Base-by-base conservation (phyloP, 1,284 basidiomycete genomes). In the Wolfiporia cocos region DNA sequence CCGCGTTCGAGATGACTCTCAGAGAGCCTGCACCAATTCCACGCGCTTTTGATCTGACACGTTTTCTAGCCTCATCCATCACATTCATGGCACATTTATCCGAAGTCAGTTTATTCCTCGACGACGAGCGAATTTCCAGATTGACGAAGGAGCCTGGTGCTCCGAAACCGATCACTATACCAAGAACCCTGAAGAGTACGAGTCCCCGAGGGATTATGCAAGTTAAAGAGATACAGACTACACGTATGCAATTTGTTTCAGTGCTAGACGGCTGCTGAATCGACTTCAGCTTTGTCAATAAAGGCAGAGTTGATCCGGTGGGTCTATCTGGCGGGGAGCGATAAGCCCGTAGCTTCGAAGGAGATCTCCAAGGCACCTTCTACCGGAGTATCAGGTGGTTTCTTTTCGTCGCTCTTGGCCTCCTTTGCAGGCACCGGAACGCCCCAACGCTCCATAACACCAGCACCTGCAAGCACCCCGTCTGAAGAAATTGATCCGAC, bases 11-110 rank as follows among this genome's bases (percentile, higher is more conserved):
- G 48, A 95, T 99, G 89, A 70, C 73, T 2, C 73, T 98, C 1
- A 79, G 96, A 30, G 90, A 96, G 58, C 80, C 88, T 2, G 71
- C 75, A 0, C 80, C 91, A 0, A 85, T 97, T 36, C 93, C 94
- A 9, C 74, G 78, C 3, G 74, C 86, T 0, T 86, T 95, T 46
- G 91, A 94, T 53, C 83, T 97, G 49, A 81, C 86, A 24, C 80
- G 90, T 26, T 99, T 99, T 63, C 73, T 99, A 14, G 78, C 86
- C 15, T 95, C 92, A 1, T 92, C 90, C 0, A 83, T 99, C 44
- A 95, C 92, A 0, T 99, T 99, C 65, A 99, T 98, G 81, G 73
- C 78, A 14, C 75, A 84, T 45, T 76, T 99, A 5, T 71, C 72
- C 11, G 74, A 84, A 56, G 78, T 99, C 40, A 80, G 78, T 52